phyloP scores from a whole-genome alignment of 208 protist species.

The Phytomonas francai region DNA sequence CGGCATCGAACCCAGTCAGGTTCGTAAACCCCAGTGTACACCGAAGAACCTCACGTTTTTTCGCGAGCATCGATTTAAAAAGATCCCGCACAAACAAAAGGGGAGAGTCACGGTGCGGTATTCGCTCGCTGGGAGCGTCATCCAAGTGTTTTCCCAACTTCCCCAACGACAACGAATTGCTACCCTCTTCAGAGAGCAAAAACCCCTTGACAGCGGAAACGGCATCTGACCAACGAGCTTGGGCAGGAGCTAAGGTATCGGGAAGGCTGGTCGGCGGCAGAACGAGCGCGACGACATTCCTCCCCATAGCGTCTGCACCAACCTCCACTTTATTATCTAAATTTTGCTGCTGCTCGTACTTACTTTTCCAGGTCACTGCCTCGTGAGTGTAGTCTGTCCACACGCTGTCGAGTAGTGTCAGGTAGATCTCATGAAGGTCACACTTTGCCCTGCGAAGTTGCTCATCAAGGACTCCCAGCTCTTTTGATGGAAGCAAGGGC shows the following conservation, averaged over 20 bases:
- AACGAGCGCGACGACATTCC: constrained; percentile 4
- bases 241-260: constrained; percentile 35
- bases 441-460: neutral
- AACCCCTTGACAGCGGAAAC: constrained; percentile 54
- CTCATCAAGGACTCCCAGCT: no score
- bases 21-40: constrained; percentile 29
- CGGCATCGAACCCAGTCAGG: constrained; percentile 39
- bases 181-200: constrained; percentile 7
- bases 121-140: no score
- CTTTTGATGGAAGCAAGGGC: neutral
- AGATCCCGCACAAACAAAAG: constrained; percentile 4
- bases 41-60: constrained; percentile 31
- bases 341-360: constrained; percentile 12
- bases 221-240: constrained; percentile 62
- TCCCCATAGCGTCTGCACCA: neutral
- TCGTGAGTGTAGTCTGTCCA: constrained; percentile 72
- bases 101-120: no score
- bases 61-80: constrained; percentile 45
- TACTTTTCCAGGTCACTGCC: constrained; percentile 48
- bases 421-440: constrained; percentile 30
- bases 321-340: neutral
- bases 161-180: no score
- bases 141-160: no score
- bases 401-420: constrained; percentile 51
- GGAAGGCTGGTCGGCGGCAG: constrained; percentile 27